A percentile compares a stretch with the other conserved stretches of the same genome.
Evolutionary conservation across 192 early-diverging fungal species (phyloP).

Genomic region (Lunasporangiospora selenospora): DNA sequence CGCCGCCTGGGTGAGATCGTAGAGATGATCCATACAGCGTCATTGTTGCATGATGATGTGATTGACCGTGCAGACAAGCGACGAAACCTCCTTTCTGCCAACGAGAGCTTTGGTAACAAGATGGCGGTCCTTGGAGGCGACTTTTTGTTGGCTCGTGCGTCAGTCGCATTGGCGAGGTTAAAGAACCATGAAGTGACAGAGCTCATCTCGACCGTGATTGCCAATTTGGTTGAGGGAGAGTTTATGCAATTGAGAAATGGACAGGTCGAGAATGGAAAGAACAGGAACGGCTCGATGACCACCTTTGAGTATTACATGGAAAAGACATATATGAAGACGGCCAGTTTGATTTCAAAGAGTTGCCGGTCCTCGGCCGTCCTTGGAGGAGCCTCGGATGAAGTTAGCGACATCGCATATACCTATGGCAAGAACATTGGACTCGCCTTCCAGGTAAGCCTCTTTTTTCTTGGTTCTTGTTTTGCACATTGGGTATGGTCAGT

Average conservation of each 20-base stretch:
- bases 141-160: constrained; percentile 92
- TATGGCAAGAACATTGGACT: constrained; percentile 92
- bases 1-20: constrained; percentile 94
- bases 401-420: constrained; percentile 81
- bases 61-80: constrained; percentile 78
- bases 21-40: constrained; percentile 98
- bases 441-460: constrained; percentile 95
- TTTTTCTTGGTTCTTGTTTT: no score
- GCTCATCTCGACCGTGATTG: constrained; percentile 90
- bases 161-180: constrained; percentile 87
- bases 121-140: constrained; percentile 96
- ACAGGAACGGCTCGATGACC: constrained; percentile 26
- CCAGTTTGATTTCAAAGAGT: constrained; percentile 92
- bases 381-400: constrained; percentile 73
- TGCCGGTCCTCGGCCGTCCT: constrained; percentile 87
- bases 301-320: constrained; percentile 93
- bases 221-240: constrained; percentile 95
- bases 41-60: constrained; percentile 92
- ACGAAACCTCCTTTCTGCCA: constrained; percentile 77
- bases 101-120: constrained; percentile 94
- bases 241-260: constrained; percentile 87
- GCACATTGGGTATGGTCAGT: no score
- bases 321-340: constrained; percentile 97
- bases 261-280: constrained; percentile 38
- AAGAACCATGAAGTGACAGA: constrained; percentile 93